Conservation (phyloP, 75 land plant species). For the Cunninghamia lanceolata region DNA sequence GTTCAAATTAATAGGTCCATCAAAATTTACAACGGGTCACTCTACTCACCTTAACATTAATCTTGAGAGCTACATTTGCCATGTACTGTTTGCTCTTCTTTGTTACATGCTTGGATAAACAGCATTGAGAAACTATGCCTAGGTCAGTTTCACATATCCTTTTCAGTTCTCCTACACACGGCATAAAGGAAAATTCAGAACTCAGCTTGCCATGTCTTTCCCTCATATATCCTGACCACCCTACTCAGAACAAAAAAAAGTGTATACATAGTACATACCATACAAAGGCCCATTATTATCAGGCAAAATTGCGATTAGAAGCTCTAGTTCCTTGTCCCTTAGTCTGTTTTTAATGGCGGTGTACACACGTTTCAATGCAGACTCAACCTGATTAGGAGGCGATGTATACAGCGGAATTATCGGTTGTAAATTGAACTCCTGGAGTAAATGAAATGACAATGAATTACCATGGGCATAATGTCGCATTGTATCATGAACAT, state of each 20-base stretch:
- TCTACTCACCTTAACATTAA: constrained; percentile 79
- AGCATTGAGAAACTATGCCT: constrained; percentile 90
- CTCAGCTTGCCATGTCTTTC: background rate
- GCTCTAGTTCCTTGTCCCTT: constrained; percentile 68
- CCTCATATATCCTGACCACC: background rate
- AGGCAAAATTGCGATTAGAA: constrained; percentile 82
- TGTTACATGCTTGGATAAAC: constrained; percentile 82
- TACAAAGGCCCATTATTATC: constrained; percentile 91
- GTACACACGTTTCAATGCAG: constrained; percentile 54
- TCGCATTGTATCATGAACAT: background rate
- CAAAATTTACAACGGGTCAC: background rate
- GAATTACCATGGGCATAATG: background rate
- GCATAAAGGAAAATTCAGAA: background rate
- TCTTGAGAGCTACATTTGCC: constrained; percentile 91
- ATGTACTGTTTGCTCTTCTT: constrained; percentile 82
- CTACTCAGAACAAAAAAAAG: background rate
- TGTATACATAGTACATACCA: constrained; percentile 37
- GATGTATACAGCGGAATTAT: constrained; percentile 50
- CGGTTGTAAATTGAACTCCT: constrained; percentile 64
- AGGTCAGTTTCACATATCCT: constrained; percentile 93
- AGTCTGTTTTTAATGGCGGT: constrained; percentile 54
- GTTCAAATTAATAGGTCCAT: background rate
- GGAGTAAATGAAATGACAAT: constrained; percentile 13
- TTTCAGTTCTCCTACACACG: constrained; percentile 73
- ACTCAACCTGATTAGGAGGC: constrained; percentile 73